Evolutionary conservation across 1,139 yeast genomes (phyloP), one percentile per base, ranked within the genome.

Genomic region (Protomyces lactucae-debilis): DNA sequence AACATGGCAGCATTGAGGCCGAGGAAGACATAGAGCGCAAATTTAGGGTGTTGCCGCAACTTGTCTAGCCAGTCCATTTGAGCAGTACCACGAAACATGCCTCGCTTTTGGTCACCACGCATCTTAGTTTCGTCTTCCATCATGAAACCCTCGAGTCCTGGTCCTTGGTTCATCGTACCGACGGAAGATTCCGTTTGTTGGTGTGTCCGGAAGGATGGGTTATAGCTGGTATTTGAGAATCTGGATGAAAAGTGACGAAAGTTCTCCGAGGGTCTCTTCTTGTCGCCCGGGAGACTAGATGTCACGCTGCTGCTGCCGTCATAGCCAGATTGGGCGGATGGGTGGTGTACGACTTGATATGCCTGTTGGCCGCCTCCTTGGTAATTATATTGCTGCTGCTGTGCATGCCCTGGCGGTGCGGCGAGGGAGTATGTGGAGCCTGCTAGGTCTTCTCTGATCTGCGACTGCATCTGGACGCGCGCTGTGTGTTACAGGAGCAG

Each of bases 41-140:
- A 59, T 14, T 52, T 55, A 51, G 53, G 53, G 53, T 59, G 43
- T 35, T 59, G 52, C 14, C 63, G 52, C 53, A 52, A 37, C 4
- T 55, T 46, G 23, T 59, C 63, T 25, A 59, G 45, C 63, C 63
- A 59, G 39, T 55, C 45, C 63, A 59, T 59, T 16, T 59, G 56
- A 18, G 63, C 48, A 16, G 48, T 43, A 21, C 48, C 48, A 6
- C 48, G 21, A 21, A 43, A 59, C 12, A 52, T 55, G 45, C 54
- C 52, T 21, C 43, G 23, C 28, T 43, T 55, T 9, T 59, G 57
- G 45, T 59, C 63, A 4, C 54, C 63, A 28, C 55, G 56, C 63
- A 52, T 59, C 52, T 39, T 43, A 2, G 57, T 23, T 39, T 52
- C 52, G 16, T 59, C 35, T 9, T 28, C 36, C n/a, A 52, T 40